Evolutionary conservation across 2,329 filamentous ascomycete genomes (phyloP), one percentile per base, ranked within the genome.

Genomic region (Paracoccidioides lutzii): DNA sequence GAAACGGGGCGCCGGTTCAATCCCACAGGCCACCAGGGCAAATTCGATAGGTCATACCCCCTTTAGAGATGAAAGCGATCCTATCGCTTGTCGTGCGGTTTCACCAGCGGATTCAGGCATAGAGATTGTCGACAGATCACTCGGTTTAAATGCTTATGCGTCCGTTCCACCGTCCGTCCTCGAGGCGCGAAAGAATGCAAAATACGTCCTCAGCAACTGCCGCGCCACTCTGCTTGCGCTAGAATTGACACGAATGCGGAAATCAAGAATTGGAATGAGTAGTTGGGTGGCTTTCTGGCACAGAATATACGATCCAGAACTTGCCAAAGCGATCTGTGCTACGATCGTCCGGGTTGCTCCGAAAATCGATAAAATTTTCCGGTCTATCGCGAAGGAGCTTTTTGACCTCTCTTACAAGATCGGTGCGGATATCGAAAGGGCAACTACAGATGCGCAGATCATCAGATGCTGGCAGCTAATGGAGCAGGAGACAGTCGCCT

Each of bases 201-300:
- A 63, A 8, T 54, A 63, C 12, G 63, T 65, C 7, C 63, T 69
- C 22, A 44, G 52, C 5, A 59, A 61, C 32, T 68, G 65, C 56
- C 64, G 65, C 35, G 58, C 60, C 28, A 59, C 65, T 46, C 64
- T 68, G 43, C 57, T 63, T 5, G 59, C 57, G 3, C 63, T 67
- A 5, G 67, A 69, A 51, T 35, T 67, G 22, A 67, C 61, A 1
- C 65, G 67, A 14, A 63, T 69, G 54, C 59, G 61, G 57, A 67
- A 66, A 37, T 63, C 67, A 7, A 64, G 67, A 22, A 59, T 59
- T 15, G 67, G 67, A 3, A 52, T 65, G 33, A 56, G 56, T 38
- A 57, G 62, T 52, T 69, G 67, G 67, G 55, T 64, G 9, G 35
- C 57, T 10, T 68, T 67, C 53, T 69, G 67, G 67, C 57, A 62